Conservation (phyloP, 805 yeast species). For the Suhomyces vadensis region DNA sequence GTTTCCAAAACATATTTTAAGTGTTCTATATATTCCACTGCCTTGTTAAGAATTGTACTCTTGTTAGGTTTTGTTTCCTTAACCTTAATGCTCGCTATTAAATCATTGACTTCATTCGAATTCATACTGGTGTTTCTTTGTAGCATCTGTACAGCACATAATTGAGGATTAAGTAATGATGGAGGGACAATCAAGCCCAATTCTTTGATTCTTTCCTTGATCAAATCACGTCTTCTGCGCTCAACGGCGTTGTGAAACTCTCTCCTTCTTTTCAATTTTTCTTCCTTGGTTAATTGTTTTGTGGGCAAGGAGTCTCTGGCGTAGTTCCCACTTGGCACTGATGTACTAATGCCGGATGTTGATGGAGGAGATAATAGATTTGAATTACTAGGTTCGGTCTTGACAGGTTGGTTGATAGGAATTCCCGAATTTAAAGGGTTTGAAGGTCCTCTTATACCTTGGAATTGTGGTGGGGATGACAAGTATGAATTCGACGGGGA, state of each 20-base stretch:
- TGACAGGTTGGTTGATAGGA: slow-evolving; percentile 23
- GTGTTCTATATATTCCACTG: slow-evolving; percentile 77
- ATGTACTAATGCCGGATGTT: slow-evolving; percentile 25
- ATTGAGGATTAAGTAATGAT: slow-evolving; percentile 52
- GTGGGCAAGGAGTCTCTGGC: slow-evolving; percentile 23
- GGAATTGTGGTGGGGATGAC: slow-evolving; percentile 38
- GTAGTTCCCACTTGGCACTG: slow-evolving; percentile 25
- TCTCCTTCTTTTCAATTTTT: slow-evolving; percentile 71
- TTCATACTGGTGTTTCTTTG: slow-evolving; percentile 32
- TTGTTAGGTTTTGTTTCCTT: slow-evolving; percentile 81
- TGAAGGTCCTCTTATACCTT: slow-evolving; percentile 16
- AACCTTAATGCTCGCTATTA: slow-evolving; percentile 41
- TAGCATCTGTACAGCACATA: slow-evolving; percentile 45
- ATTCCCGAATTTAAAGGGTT: slow-evolving; percentile 24
- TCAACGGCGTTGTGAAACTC: slow-evolving; percentile 96
- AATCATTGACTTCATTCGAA: slow-evolving; percentile 35
- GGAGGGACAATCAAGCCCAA: slow-evolving; percentile 82
- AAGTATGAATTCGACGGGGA: slow-evolving; percentile 37
- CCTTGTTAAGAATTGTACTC: slow-evolving; percentile 69
- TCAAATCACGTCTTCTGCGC: slow-evolving; percentile 84
- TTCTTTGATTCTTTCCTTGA: slow-evolving; percentile 85
- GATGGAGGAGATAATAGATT: slow-evolving; percentile 29
- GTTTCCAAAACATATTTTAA: slow-evolving; percentile 58
- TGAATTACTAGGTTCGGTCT: slow-evolving; percentile 11
- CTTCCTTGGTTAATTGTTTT: slow-evolving; percentile 56